These are phyloP conservation scores for Aspergillus melleus DNA, from an alignment of 2,329 filamentous ascomycete genomes.

Conservation along the genomic window DNA sequence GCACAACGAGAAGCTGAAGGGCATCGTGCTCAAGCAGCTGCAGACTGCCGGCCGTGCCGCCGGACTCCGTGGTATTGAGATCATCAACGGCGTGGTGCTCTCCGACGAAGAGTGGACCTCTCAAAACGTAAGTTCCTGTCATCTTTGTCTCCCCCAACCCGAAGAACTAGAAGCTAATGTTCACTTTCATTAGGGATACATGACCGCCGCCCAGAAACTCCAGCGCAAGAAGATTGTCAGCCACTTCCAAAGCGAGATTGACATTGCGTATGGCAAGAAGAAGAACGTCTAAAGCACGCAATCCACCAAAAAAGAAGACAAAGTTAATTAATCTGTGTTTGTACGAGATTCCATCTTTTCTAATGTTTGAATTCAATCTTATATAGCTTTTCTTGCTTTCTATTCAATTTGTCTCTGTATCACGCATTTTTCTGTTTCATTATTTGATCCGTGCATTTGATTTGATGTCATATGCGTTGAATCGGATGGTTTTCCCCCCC, in stretches of 20 bases:
- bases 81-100: constrained; percentile 45
- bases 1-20: constrained; percentile 44
- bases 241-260: constrained; percentile 62
- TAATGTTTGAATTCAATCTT: neutral
- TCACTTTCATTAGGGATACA: constrained; percentile 52
- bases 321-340: neutral
- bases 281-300: constrained; percentile 14
- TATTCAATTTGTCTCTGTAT: neutral
- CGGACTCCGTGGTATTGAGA: constrained; percentile 42
- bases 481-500: too few species aligned
- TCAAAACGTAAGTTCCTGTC: constrained; percentile 36
- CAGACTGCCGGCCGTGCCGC: constrained; percentile 38
- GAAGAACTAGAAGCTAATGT: constrained; percentile 19
- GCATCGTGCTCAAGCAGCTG: constrained; percentile 42
- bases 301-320: neutral
- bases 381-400: neutral
- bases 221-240: constrained; percentile 67
- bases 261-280: constrained; percentile 58
- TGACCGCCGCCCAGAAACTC: constrained; percentile 71
- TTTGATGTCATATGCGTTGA: neutral
- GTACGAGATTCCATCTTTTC: neutral
- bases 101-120: constrained; percentile 49
- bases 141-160: neutral
- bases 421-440: neutral
- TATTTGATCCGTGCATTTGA: neutral